Percentiles rank a stretch among this genome's conserved stretches.
Evolutionary conservation across 1,139 yeast species (phyloP).

Genomic region (Suhomyces wounanorum): DNA sequence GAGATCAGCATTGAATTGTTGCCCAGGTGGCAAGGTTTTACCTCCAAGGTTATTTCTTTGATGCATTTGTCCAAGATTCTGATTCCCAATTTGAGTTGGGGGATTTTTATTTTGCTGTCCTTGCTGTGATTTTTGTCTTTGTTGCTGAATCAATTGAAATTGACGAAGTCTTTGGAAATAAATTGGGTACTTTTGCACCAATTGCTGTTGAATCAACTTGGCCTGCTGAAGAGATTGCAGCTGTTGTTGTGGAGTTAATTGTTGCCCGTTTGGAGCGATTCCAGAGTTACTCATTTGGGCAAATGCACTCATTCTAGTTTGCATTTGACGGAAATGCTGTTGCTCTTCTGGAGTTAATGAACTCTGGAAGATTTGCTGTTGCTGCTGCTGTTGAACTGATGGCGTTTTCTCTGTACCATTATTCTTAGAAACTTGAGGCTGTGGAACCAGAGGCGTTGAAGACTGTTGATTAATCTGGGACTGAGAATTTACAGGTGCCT

Average conservation of each 20-base stretch:
- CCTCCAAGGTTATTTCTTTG: slow-evolving; percentile 21
- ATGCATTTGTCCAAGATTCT: slow-evolving; percentile 13
- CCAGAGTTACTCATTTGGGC: slow-evolving; percentile 51
- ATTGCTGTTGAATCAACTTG: slow-evolving; percentile 44
- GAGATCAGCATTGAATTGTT: slow-evolving; percentile 12
- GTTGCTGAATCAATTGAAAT: slow-evolving; percentile 42
- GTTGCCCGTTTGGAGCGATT: slow-evolving; percentile 46
- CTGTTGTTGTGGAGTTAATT: slow-evolving; percentile 47
- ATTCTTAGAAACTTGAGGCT: slow-evolving; percentile 4
- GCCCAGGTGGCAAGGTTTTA: slow-evolving; percentile 14
- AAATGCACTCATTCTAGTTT: slow-evolving; percentile 43
- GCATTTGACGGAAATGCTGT: slow-evolving; percentile 46
- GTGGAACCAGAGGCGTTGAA: not conserved
- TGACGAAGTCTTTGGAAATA: slow-evolving; percentile 49
- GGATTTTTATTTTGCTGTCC: slow-evolving; percentile 16
- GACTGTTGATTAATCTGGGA: slow-evolving; percentile 8
- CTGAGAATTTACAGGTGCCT: slow-evolving; percentile 10
- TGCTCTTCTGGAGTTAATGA: slow-evolving; percentile 48
- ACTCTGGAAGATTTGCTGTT: slow-evolving; percentile 48
- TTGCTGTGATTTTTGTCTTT: slow-evolving; percentile 25
- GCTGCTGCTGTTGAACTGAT: slow-evolving; percentile 41
- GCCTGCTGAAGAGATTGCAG: slow-evolving; percentile 51
- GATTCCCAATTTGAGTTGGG: slow-evolving; percentile 15
- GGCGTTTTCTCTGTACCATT: slow-evolving; percentile 19
- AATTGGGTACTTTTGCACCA: slow-evolving; percentile 45